These are phyloP conservation scores for Ehretia macrophylla DNA, from an alignment of 257 asterid species.

Conservation along the genomic window DNA sequence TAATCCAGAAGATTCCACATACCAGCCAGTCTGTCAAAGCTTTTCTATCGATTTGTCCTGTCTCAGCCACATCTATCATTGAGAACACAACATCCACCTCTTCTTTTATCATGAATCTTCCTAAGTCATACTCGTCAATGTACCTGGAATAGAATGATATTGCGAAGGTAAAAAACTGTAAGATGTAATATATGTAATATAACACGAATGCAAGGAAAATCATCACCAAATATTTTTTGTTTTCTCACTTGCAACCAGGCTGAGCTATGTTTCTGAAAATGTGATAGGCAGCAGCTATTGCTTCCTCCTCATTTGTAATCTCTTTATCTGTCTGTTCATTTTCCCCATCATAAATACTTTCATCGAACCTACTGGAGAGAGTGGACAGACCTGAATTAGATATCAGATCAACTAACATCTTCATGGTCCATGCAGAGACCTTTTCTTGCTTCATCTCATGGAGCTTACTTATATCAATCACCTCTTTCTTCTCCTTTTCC, in stretches of 20 bases:
- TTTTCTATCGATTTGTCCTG: conserved; percentile 58
- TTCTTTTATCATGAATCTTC: conserved; percentile 82
- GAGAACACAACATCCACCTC: conserved; percentile 76
- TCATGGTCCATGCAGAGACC: conserved; percentile 94
- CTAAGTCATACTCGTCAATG: conserved; percentile 62
- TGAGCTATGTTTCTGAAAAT: conserved; percentile 71
- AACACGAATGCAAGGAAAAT: neutral
- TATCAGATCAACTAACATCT: conserved; percentile 66
- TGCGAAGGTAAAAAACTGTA: neutral
- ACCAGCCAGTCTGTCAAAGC: conserved; percentile 80
- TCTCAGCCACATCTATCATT: conserved; percentile 63
- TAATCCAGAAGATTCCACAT: conserved; percentile 9
- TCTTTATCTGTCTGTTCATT: conserved; percentile 58
- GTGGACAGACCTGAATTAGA: conserved; percentile 71
- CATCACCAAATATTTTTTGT: neutral
- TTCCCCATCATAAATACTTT: conserved; percentile 32
- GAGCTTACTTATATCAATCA: conserved; percentile 57
- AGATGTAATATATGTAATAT: neutral
- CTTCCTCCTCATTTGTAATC: conserved; percentile 77
- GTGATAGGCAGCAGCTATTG: conserved; percentile 82
- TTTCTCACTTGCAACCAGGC: conserved; percentile 67
- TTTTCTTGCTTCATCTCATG: conserved; percentile 78
- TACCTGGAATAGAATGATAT: conserved; percentile 27
- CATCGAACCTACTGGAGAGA: conserved; percentile 55
- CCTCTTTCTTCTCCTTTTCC: conserved; percentile 42